Evolutionary conservation across 345 rosid species (phyloP).

Genomic region (Citropsis articulata): DNA sequence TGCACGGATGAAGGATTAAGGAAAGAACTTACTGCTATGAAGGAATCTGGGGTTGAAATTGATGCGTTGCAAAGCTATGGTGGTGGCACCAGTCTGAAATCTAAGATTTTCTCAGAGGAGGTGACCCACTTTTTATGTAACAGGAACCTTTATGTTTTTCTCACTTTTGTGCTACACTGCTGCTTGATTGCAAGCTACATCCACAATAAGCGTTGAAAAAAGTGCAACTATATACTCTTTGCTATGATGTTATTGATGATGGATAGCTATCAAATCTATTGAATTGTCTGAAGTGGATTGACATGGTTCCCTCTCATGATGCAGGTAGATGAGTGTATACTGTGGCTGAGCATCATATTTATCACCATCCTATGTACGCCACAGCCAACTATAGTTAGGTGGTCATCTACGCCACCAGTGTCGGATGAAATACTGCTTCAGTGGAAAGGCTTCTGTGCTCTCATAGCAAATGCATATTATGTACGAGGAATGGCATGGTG

Average conservation of each 20-base stretch:
- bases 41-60: constrained; percentile 64
- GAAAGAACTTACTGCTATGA: constrained; percentile 67
- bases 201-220: not conserved
- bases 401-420: constrained; percentile 75
- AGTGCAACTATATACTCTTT: too few relatives aligned
- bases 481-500: constrained; percentile 91
- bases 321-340: constrained; percentile 84
- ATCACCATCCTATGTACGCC: constrained; percentile 95
- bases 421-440: constrained; percentile 51
- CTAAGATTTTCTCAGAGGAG: constrained; percentile 62
- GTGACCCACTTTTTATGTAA: constrained; percentile 24
- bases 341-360: constrained; percentile 87
- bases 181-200: not conserved
- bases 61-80: constrained; percentile 53
- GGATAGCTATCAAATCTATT: not conserved
- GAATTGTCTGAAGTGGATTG: not conserved
- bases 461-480: constrained; percentile 88
- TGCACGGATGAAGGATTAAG: constrained; percentile 76
- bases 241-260: not conserved
- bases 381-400: constrained; percentile 80
- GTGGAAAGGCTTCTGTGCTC: constrained; percentile 94
- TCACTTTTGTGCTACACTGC: not conserved
- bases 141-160: not conserved
- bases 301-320: not conserved
- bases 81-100: constrained; percentile 65